These are phyloP conservation scores for Diddensiella caesifluorescens DNA, from an alignment of 805 yeast species.

Conservation along the genomic window DNA sequence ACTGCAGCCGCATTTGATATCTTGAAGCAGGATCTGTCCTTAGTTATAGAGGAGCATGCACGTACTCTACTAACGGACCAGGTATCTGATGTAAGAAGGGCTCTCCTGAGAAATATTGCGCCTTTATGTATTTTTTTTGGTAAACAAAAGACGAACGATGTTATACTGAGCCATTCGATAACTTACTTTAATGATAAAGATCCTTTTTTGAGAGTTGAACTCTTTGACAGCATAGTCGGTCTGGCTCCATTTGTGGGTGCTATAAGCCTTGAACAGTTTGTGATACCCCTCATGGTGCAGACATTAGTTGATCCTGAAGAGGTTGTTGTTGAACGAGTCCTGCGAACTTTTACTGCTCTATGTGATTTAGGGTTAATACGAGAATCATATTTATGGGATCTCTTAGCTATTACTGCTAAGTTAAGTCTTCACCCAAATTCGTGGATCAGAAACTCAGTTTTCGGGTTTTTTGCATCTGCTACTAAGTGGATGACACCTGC, in stretches of 20 bases:
- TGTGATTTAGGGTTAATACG: conserved; percentile 53
- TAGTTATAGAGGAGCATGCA: conserved; percentile 60
- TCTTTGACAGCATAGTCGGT: conserved; percentile 65
- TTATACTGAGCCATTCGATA: conserved; percentile 82
- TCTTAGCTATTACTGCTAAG: conserved; percentile 46
- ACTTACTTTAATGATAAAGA: conserved; percentile 83
- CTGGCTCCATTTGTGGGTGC: conserved; percentile 79
- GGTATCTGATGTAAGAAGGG: conserved; percentile 58
- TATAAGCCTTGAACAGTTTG: conserved; percentile 77
- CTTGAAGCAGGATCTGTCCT: conserved; percentile 42
- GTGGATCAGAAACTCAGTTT: conserved; percentile 69
- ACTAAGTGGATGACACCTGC: conserved; percentile 63
- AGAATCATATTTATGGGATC: conserved; percentile 48
- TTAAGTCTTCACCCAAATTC: conserved; percentile 80
- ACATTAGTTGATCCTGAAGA: conserved; percentile 82
- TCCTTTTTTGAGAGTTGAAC: conserved; percentile 58
- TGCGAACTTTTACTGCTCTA: conserved; percentile 53
- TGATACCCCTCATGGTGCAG: conserved; percentile 78
- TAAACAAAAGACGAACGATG: conserved; percentile 79
- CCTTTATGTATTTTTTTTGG: conserved; percentile 81
- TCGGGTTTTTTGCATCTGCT: conserved; percentile 56
- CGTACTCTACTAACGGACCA: conserved; percentile 64
- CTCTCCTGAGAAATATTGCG: conserved; percentile 64
- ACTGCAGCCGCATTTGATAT: conserved; percentile 24
- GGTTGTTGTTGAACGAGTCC: conserved; percentile 64